Conservation (phyloP, 2,329 filamentous ascomycete genomes). For the Botrytis fabae region DNA sequence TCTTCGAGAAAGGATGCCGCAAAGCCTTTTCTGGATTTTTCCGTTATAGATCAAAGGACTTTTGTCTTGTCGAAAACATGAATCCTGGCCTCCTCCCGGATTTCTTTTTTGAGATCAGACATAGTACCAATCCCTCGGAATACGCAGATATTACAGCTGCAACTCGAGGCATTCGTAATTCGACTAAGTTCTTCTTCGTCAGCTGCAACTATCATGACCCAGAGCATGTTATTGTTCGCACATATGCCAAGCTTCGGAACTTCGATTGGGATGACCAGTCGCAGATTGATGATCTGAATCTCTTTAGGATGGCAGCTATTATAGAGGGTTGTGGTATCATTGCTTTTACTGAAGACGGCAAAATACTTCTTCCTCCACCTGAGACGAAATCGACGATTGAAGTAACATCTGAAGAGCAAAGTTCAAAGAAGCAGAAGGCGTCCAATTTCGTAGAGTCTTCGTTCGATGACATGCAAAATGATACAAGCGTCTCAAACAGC, state of each 20-base stretch:
- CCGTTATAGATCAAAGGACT: background rate
- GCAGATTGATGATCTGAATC: background rate
- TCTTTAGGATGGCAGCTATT: background rate
- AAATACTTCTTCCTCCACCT: background rate
- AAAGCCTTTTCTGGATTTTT: background rate
- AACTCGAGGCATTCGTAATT: background rate
- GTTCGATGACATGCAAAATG: background rate
- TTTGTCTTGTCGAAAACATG: constrained; percentile 7
- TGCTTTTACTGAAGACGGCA: background rate
- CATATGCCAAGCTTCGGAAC: background rate
- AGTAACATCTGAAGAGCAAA: background rate
- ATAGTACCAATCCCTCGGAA: background rate
- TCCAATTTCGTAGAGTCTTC: background rate
- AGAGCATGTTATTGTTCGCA: constrained; percentile 8
- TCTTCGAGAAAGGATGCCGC: background rate
- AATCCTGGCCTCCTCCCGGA: background rate
- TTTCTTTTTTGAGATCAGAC: constrained; percentile 1
- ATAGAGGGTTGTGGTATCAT: background rate
- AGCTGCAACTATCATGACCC: constrained; percentile 5
- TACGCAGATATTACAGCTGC: constrained; percentile 13
- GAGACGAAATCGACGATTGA: background rate
- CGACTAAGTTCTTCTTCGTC: background rate
- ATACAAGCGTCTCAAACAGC: too few relatives aligned
- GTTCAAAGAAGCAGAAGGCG: background rate
- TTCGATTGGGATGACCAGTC: constrained; percentile 8